Evolutionary conservation across 176 grass and related monocot genomes (phyloP), one percentile per base, ranked within the genome.

Genomic region (Saccharum spontaneum): DNA sequence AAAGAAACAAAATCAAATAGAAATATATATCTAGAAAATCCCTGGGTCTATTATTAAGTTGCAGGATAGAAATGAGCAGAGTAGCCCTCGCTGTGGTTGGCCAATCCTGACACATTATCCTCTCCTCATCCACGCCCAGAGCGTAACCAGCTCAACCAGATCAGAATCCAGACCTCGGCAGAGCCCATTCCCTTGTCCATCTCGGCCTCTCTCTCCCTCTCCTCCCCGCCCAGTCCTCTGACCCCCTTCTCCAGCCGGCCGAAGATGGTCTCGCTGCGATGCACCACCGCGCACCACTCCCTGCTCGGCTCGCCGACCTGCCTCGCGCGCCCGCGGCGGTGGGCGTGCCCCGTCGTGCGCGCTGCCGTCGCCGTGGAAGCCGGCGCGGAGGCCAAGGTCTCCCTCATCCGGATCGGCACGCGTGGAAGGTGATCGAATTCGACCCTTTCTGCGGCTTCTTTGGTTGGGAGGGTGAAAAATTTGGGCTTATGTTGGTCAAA

Each of bases 321-420:
- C 85, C 62, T 91, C 72, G 52, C 83, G 44, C 55, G 78, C 84
- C 79, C 75, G 43, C 76, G 59, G 22, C 88, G 84, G 61, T 86
- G 87, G 75, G 76, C 55, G 22, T 14, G 75, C 49, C 80, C 76
- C 18, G 88, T 81, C 17, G 75, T 89, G 74, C 91, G 84, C 72
- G 97, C 92, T 20, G 88, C 94, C 72, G 70, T 94, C 39, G 84
- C 93, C 38, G 82, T 97, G 59, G 88, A 99, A 88, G 71, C 94
- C 79, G 91, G 86, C 84, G 85, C 88, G 49, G 69, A 94, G 88
- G 66, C 97, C 77, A 94, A 92, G 88, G 86, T 99, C 75, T 89
- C 94, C 75, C 88, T 99, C 45, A 63, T 99, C 55, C 88, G 94
- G 85, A 97, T 99, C 89, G 92, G 97, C 34, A 99, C 94, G 18